Evolutionary conservation across 495 filamentous ascomycete species (phyloP).

Genomic region (Penicillium macrosclerotiorum): DNA sequence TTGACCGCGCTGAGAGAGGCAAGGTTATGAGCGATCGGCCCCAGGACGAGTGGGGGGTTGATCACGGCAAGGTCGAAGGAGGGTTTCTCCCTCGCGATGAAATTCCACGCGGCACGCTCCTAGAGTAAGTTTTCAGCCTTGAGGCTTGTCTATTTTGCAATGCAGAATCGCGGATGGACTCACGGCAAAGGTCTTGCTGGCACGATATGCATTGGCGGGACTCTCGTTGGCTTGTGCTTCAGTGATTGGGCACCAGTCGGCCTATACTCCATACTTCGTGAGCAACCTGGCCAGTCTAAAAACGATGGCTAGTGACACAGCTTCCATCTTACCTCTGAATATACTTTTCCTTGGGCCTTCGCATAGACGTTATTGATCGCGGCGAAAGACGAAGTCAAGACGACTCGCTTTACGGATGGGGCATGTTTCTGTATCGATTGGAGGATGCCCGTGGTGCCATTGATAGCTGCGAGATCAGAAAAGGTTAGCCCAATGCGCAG

Average conservation of each 20-base stretch:
- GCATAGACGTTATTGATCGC: constrained; percentile 54
- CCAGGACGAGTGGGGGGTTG: constrained; percentile 59
- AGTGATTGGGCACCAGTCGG: constrained; percentile 78
- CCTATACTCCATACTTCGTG: too few species aligned
- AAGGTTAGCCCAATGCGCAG: too few species aligned
- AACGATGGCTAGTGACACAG: too few species aligned
- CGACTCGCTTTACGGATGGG: constrained; percentile 42
- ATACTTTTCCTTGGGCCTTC: constrained; percentile 43
- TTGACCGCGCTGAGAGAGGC: constrained; percentile 52
- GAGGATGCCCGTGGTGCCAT: constrained; percentile 46
- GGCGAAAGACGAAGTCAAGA: constrained; percentile 77
- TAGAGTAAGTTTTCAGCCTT: too few species aligned
- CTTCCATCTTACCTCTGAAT: constrained; percentile 54
- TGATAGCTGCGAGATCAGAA: too few species aligned
- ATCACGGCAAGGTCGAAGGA: constrained; percentile 62
- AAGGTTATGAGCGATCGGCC: constrained; percentile 53
- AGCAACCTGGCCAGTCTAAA: too few species aligned
- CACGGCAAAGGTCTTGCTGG: constrained; percentile 45
- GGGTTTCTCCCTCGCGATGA: constrained; percentile 59
- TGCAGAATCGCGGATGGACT: background rate
- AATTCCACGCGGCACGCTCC: constrained; percentile 65
- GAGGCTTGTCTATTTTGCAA: too few species aligned
- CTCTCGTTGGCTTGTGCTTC: constrained; percentile 51
- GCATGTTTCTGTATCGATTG: constrained; percentile 46
- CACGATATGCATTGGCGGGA: constrained; percentile 40